Conservation (phyloP, 2,329 filamentous ascomycete genomes). For the Fusarium oxysporum region DNA sequence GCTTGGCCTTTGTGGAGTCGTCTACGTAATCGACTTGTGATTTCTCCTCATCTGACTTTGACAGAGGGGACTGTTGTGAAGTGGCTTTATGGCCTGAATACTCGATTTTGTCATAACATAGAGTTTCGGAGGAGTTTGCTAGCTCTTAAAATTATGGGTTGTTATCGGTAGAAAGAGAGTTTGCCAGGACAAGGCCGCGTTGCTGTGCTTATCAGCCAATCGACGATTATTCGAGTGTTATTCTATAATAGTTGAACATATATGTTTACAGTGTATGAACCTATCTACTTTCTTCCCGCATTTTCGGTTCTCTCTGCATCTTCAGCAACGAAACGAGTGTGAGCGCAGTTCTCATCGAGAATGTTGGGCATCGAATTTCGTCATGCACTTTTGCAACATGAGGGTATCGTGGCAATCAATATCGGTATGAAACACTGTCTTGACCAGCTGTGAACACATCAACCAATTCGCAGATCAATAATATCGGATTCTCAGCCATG, state of each 20-base stretch:
- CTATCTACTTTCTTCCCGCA: neutral
- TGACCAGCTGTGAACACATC: neutral
- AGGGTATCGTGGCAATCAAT: neutral
- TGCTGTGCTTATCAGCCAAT: neutral
- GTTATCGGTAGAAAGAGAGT: neutral
- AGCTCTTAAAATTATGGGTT: neutral
- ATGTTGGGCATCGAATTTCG: no score
- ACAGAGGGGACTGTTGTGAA: neutral
- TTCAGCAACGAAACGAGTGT: neutral
- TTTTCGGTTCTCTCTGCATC: no score
- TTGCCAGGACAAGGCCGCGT: neutral
- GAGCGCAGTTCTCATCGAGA: no score
- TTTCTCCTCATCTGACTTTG: neutral
- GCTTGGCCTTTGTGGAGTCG: neutral
- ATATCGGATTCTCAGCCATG: neutral
- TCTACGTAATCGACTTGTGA: neutral
- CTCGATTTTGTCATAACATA: neutral
- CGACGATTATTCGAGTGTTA: neutral
- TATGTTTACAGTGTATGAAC: neutral
- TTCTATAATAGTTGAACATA: accelerated
- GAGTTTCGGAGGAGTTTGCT: neutral
- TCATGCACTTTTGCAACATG: neutral
- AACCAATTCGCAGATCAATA: neutral
- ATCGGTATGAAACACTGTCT: neutral
- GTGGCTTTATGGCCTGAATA: neutral